A percentile compares a stretch with the other conserved stretches of the same genome.
These are phyloP conservation scores for Triglochin maritima DNA, from an alignment of 106 monocot genomes.

Conservation along the genomic window DNA sequence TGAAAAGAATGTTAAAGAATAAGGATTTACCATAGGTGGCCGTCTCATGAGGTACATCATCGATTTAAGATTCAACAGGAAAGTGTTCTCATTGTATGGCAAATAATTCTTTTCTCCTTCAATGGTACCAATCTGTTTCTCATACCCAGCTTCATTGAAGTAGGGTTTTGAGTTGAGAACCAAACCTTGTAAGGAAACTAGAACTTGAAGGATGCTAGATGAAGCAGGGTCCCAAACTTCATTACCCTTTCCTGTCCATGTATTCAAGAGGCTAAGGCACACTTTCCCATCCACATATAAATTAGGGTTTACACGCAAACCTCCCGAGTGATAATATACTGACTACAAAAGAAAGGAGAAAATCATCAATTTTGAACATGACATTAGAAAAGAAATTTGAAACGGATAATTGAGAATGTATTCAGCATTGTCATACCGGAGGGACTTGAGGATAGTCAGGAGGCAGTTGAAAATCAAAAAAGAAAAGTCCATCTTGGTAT, in stretches of 20 bases:
- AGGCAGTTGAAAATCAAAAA: slow-evolving; percentile 87
- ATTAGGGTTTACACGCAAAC: slow-evolving; percentile 89
- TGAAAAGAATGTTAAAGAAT: not conserved
- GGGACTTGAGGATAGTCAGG: slow-evolving; percentile 89
- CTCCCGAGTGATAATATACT: slow-evolving; percentile 91
- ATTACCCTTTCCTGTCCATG: slow-evolving; percentile 92
- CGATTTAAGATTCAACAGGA: slow-evolving; percentile 71
- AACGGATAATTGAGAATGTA: not conserved
- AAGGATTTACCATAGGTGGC: slow-evolving; percentile 69
- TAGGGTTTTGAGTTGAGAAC: slow-evolving; percentile 92
- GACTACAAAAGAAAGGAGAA: slow-evolving; percentile 22
- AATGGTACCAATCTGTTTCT: slow-evolving; percentile 83
- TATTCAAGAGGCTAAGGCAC: slow-evolving; percentile 89
- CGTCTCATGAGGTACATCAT: slow-evolving; percentile 80
- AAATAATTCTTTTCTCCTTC: slow-evolving; percentile 96
- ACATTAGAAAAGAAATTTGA: not conserved
- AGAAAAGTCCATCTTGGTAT: slow-evolving; percentile 98
- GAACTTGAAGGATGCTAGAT: slow-evolving; percentile 89
- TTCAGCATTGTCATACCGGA: slow-evolving; percentile 36
- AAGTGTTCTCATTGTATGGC: slow-evolving; percentile 95
- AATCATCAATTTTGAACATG: not conserved
- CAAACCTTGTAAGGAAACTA: slow-evolving; percentile 95
- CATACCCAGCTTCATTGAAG: slow-evolving; percentile 99
- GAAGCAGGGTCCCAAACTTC: slow-evolving; percentile 95
- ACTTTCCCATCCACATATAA: slow-evolving; percentile 93